Percentiles rank a stretch among this genome's conserved stretches.
Conservation (phyloP, 202 grass and related monocot species). For the Setaria italica region DNA sequence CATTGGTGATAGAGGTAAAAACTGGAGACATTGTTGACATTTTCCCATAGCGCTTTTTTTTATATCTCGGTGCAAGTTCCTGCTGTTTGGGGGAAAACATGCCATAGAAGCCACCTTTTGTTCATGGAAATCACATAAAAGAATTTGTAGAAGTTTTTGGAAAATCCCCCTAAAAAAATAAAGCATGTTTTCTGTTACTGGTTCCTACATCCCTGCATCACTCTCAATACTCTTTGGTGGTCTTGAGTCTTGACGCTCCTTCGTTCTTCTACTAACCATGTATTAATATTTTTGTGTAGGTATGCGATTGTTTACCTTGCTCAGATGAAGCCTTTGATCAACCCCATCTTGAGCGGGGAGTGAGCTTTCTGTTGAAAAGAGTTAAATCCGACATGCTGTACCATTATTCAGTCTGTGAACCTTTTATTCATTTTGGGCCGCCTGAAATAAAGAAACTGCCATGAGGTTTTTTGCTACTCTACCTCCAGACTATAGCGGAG, state of each 20-base stretch:
- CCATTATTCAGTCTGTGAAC: constrained; percentile 48
- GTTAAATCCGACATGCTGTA: constrained; percentile 41
- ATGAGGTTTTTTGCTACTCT: constrained; percentile 50
- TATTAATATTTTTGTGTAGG: constrained; percentile 47
- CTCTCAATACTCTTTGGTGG: neutral
- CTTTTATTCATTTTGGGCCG: constrained; percentile 50
- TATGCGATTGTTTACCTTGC: constrained; percentile 98
- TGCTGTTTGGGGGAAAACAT: neutral
- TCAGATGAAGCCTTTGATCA: constrained; percentile 93
- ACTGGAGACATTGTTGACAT: neutral
- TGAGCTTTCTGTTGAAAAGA: constrained; percentile 37
- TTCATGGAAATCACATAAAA: neutral
- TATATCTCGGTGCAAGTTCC: neutral
- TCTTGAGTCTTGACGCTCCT: too few species aligned
- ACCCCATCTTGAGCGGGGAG: constrained; percentile 92
- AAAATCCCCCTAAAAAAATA: neutral
- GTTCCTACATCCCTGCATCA: neutral
- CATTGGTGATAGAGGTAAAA: neutral
- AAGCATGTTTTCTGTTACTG: neutral
- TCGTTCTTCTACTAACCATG: neutral
- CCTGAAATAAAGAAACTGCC: constrained; percentile 51
- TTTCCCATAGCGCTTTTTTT: neutral
- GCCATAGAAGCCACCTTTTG: neutral
- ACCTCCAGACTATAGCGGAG: constrained; percentile 32
- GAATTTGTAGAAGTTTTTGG: neutral